phyloP scores from a whole-genome alignment of 805 yeast genomes.

The Starmerella asiatica region DNA sequence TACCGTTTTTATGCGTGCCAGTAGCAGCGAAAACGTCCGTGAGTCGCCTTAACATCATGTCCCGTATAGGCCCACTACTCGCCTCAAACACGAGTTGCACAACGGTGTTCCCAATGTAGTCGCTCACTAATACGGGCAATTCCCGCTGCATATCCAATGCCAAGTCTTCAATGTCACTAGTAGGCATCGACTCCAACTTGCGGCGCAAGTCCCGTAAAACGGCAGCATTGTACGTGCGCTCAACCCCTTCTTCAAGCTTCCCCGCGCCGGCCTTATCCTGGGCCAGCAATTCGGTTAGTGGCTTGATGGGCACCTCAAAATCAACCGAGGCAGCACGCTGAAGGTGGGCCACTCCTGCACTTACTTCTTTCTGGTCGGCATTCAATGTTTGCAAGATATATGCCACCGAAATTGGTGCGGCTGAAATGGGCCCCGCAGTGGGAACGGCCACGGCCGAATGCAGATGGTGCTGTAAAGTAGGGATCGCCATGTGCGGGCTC shows the following conservation, averaged over 20 bases:
- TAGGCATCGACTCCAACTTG: constrained; percentile 38
- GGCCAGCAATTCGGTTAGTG: constrained; percentile 49
- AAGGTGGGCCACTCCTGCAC: constrained; percentile 22
- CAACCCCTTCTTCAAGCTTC: constrained; percentile 11
- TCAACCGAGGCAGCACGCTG: constrained; percentile 25
- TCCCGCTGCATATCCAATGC: constrained; percentile 77
- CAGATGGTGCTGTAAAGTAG: background rate
- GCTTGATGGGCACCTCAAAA: constrained; percentile 32
- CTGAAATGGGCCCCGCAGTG: background rate
- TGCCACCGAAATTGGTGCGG: constrained; percentile 20
- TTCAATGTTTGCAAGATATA: constrained; percentile 27
- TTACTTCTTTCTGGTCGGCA: constrained; percentile 22
- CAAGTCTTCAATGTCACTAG: constrained; percentile 61
- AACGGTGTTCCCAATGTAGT: constrained; percentile 88
- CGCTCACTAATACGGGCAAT: constrained; percentile 79
- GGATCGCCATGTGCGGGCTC: background rate
- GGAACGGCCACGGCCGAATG: background rate
- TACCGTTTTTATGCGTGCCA: constrained; percentile 94
- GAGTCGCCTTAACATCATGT: constrained; percentile 65
- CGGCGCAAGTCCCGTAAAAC: constrained; percentile 77
- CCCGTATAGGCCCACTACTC: constrained; percentile 56
- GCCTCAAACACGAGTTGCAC: constrained; percentile 78
- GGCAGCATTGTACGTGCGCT: constrained; percentile 75
- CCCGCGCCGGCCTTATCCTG: constrained; percentile 21
- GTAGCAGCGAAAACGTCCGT: constrained; percentile 74